Evolutionary conservation across 306 rosid genomes (phyloP).

Genomic region (Dicorynia guianensis): DNA sequence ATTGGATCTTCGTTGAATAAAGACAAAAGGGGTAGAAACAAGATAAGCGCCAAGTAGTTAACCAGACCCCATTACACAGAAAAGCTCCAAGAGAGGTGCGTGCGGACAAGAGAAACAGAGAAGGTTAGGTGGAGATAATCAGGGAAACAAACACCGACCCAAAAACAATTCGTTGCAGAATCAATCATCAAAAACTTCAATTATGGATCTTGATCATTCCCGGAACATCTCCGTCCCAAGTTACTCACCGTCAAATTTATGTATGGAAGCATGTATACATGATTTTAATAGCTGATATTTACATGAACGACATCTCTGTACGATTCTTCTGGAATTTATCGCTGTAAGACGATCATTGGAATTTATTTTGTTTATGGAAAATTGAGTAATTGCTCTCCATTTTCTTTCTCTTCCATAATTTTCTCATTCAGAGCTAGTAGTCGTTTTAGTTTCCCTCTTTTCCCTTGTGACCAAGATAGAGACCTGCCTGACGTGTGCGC

Average conservation of each 20-base stretch:
- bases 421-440: not conserved
- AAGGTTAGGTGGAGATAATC: conserved; percentile 12
- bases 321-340: not conserved
- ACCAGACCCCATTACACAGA: conserved; percentile 33
- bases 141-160: conserved; percentile 4
- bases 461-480: conserved; percentile 37
- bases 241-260: not conserved
- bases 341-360: not conserved
- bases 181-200: conserved; percentile 19
- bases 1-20: conserved; percentile 39
- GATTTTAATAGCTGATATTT: not conserved
- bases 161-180: conserved; percentile 34
- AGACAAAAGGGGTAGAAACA: conserved; percentile 8
- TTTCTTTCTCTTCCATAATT: conserved; percentile 15
- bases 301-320: not conserved
- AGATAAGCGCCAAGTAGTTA: conserved; percentile 39
- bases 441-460: not conserved
- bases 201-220: conserved; percentile 17
- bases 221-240: not conserved
- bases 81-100: conserved; percentile 3
- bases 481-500: conserved; percentile 46
- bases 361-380: not conserved
- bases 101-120: not conserved
- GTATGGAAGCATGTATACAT: too few relatives aligned
- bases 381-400: conserved; percentile 20